Evolutionary conservation across 2,329 filamentous ascomycete species (phyloP).

Genomic region (Penicillium sclerotigenum): DNA sequence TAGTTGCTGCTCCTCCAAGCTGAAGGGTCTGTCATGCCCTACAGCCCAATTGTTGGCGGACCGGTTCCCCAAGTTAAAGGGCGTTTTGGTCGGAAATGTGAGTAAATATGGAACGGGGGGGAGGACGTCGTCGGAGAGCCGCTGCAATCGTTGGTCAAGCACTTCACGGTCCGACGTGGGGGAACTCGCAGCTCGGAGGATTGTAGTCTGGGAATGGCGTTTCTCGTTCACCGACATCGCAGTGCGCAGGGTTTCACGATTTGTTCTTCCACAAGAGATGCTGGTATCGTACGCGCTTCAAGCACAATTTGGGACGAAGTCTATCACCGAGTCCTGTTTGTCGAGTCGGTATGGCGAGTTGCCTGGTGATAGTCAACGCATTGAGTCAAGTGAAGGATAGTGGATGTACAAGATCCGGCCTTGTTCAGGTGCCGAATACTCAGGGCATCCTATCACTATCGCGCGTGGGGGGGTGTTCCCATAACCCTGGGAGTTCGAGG

Average conservation of each 20-base stretch:
- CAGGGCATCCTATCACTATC: slow-evolving; percentile 17
- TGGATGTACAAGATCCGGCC: slow-evolving; percentile 11
- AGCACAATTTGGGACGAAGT: background rate
- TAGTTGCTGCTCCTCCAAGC: slow-evolving; percentile 54
- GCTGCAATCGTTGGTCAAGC: slow-evolving; percentile 39
- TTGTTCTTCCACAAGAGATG: slow-evolving; percentile 14
- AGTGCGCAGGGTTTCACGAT: slow-evolving; percentile 26
- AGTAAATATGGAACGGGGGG: slow-evolving; percentile 47
- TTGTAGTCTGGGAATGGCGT: slow-evolving; percentile 27
- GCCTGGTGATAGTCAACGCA: slow-evolving; percentile 16
- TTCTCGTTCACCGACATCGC: slow-evolving; percentile 42
- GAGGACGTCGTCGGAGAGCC: slow-evolving; percentile 42
- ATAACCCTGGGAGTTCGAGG: slow-evolving; percentile 5
- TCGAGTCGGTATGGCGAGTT: background rate
- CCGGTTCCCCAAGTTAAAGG: slow-evolving; percentile 43
- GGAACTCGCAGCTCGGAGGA: slow-evolving; percentile 21
- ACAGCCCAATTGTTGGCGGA: slow-evolving; percentile 48
- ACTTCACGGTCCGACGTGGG: slow-evolving; percentile 27
- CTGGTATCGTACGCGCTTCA: slow-evolving; percentile 3
- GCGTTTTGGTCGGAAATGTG: slow-evolving; percentile 47
- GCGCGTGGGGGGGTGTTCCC: slow-evolving; percentile 7
- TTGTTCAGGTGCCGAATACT: slow-evolving; percentile 14
- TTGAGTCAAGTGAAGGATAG: slow-evolving; percentile 15
- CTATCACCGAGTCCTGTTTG: background rate
- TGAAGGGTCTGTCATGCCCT: slow-evolving; percentile 52